Percentiles rank a stretch among this genome's conserved stretches.
These are phyloP conservation scores for Podaxis sp. DNA, from an alignment of 768 basidiomycete genomes.

Conservation along the genomic window DNA sequence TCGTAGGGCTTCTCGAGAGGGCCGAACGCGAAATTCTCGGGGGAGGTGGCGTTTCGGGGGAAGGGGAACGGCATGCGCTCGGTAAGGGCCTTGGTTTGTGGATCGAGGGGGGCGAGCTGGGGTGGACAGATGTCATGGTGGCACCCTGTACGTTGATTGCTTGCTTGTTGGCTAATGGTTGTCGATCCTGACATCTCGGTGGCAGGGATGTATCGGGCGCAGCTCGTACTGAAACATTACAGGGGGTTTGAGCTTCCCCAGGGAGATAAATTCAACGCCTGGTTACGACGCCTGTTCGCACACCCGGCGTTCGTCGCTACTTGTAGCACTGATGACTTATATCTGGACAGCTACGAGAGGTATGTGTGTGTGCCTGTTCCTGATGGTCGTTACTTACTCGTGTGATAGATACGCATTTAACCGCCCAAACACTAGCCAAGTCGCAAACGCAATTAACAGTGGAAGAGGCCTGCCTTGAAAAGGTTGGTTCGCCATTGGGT, in stretches of 20 bases:
- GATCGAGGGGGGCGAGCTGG: conserved; percentile 52
- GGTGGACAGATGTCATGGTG: conserved; percentile 65
- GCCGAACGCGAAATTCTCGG: conserved; percentile 44
- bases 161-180: neutral
- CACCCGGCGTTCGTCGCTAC: conserved; percentile 67
- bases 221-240: conserved; percentile 62
- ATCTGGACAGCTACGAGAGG: conserved; percentile 74
- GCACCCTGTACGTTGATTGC: conserved; percentile 56
- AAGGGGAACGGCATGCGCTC: conserved; percentile 36
- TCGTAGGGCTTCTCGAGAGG: conserved; percentile 57
- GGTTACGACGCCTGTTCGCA: conserved; percentile 50
- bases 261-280: conserved; percentile 47
- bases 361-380: conserved; percentile 20
- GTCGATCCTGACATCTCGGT: neutral
- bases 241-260: conserved; percentile 60
- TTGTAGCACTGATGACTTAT: conserved; percentile 65
- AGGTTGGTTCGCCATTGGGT: neutral
- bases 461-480: conserved; percentile 61
- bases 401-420: conserved; percentile 67
- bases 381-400: conserved; percentile 1
- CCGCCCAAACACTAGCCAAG: conserved; percentile 73
- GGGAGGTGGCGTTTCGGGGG: conserved; percentile 36
- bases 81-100: conserved; percentile 54
- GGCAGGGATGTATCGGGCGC: conserved; percentile 67
- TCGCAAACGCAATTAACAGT: conserved; percentile 72